Evolutionary conservation across 345 rosid species (phyloP).

Genomic region (Clausena lansium): DNA sequence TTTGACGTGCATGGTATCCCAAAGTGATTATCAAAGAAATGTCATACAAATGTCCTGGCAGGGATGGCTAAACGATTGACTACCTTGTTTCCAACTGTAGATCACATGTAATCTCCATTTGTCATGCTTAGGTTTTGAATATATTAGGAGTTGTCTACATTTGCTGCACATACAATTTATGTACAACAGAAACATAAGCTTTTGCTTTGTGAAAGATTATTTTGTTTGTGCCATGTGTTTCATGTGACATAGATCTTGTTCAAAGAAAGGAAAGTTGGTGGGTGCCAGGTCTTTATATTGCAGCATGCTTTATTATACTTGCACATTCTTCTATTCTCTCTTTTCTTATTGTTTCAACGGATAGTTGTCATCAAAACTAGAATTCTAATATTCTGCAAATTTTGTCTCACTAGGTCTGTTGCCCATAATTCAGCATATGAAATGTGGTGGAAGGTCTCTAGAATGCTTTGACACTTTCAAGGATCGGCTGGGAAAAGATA

Average conservation of each 20-base stretch:
- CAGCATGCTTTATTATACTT: background rate
- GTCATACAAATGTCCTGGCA: background rate
- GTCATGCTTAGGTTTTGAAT: background rate
- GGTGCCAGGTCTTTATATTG: background rate
- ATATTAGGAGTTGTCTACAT: background rate
- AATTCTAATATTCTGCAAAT: background rate
- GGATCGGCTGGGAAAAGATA: slow-evolving; percentile 36
- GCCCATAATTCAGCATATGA: slow-evolving; percentile 76
- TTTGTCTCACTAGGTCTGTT: slow-evolving; percentile 60
- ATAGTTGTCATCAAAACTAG: background rate
- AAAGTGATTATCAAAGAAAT: slow-evolving; percentile 1
- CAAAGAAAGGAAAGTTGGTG: background rate
- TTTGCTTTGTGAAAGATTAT: background rate
- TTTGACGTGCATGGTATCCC: background rate
- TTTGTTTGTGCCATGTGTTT: background rate
- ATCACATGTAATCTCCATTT: background rate
- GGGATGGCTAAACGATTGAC: background rate
- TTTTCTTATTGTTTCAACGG: background rate
- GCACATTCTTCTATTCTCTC: background rate
- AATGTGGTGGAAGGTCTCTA: slow-evolving; percentile 51
- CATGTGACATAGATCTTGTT: background rate
- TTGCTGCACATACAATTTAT: background rate
- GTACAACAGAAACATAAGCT: background rate
- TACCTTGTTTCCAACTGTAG: background rate
- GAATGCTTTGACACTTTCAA: slow-evolving; percentile 42